These are phyloP conservation scores for Vickermania spadyakhi DNA, from an alignment of 208 protist genomes.

Conservation along the genomic window DNA sequence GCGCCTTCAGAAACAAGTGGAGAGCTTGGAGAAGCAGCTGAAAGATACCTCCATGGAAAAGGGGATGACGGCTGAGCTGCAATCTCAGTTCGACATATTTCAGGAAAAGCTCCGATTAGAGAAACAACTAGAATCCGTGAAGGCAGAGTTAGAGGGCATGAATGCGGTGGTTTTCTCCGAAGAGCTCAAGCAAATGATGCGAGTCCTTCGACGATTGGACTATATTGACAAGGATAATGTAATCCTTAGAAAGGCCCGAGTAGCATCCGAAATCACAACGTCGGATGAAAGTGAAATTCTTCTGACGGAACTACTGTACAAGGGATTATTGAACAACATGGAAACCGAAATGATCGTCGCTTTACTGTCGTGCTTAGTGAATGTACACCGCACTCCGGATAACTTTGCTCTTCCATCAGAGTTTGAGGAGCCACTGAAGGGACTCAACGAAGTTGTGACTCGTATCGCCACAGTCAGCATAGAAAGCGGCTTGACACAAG, in stretches of 20 bases:
- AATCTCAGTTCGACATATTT: slow-evolving; percentile 50
- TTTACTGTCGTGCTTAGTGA: slow-evolving; percentile 94
- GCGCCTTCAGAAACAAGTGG: slow-evolving; percentile 76
- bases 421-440: slow-evolving; percentile 84
- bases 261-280: slow-evolving; percentile 97
- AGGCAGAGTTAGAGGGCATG: slow-evolving; percentile 75
- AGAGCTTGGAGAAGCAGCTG: slow-evolving; percentile 79
- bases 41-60: slow-evolving; percentile 51
- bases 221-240: slow-evolving; percentile 97
- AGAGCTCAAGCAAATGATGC: slow-evolving; percentile 94
- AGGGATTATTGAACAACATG: slow-evolving; percentile 96
- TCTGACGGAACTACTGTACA: slow-evolving; percentile 98
- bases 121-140: slow-evolving; percentile 52
- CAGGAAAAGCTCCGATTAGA: slow-evolving; percentile 63
- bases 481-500: slow-evolving; percentile 86
- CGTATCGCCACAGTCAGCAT: slow-evolving; percentile 90
- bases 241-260: slow-evolving; percentile 95
- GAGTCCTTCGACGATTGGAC: slow-evolving; percentile 93
- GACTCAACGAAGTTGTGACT: slow-evolving; percentile 86
- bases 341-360: slow-evolving; percentile 93
- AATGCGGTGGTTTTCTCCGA: slow-evolving; percentile 89
- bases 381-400: slow-evolving; percentile 91
- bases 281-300: slow-evolving; percentile 98
- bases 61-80: slow-evolving; percentile 45
- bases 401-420: slow-evolving; percentile 78